These are phyloP conservation scores for Lizanozyma gosingica DNA, from an alignment of 1,139 yeast species.

Conservation along the genomic window DNA sequence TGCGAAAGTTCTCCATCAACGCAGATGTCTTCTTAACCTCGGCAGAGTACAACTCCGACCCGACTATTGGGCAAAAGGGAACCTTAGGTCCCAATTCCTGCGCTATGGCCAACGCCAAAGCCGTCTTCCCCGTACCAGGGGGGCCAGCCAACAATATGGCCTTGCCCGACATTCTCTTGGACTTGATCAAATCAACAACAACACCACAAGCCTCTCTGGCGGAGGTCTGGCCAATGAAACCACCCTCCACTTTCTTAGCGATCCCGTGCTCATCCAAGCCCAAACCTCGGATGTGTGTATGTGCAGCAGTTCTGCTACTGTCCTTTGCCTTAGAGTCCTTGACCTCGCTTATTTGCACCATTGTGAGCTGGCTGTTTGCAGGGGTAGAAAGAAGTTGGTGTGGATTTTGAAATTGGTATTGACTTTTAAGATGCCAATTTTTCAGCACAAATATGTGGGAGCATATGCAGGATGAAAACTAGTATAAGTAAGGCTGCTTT, in stretches of 20 bases:
- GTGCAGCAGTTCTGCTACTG: constrained; percentile 87
- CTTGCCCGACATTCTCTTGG: constrained; percentile 90
- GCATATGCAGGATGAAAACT: too few relatives aligned
- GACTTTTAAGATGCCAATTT: too few relatives aligned
- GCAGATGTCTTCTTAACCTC: constrained; percentile 97
- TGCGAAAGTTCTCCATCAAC: constrained; percentile 92
- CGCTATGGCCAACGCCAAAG: constrained; percentile 89
- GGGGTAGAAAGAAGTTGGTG: too few relatives aligned
- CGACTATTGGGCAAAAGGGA: constrained; percentile 97
- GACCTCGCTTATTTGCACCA: constrained; percentile 84
- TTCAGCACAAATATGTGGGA: too few relatives aligned
- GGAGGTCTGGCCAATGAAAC: constrained; percentile 88
- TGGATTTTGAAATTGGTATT: too few relatives aligned
- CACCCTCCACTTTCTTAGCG: constrained; percentile 83
- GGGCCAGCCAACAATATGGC: constrained; percentile 96
- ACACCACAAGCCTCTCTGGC: constrained; percentile 98
- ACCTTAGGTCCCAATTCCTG: constrained; percentile 98
- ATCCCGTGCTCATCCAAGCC: constrained; percentile 88
- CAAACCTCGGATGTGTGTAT: constrained; percentile 91
- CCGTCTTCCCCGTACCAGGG: constrained; percentile 98
- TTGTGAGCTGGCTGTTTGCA: too few relatives aligned
- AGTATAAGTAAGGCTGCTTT: too few relatives aligned
- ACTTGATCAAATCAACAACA: constrained; percentile 86
- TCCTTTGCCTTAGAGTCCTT: constrained; percentile 46
- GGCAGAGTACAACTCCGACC: constrained; percentile 89